Evolutionary conservation across 164 flowering plant species (phyloP), one percentile per base, ranked within the genome.

Genomic region (Protea cynaroides): DNA sequence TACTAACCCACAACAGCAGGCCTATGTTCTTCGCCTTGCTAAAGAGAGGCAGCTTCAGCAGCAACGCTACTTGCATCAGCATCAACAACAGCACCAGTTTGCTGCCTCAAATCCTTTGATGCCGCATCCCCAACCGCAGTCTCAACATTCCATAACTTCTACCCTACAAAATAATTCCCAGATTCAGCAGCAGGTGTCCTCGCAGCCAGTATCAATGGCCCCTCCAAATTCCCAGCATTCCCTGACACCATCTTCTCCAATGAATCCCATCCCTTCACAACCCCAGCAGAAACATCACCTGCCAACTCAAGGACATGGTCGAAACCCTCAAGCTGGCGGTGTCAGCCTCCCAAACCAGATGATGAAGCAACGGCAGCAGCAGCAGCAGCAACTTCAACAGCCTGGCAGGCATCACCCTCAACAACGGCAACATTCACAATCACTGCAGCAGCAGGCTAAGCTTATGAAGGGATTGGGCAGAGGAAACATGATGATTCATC

Each of bases 11-110:
- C 89, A 79, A 58, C 87, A 83, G 62, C 95, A 86, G 75, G 85
- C 90, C 11, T 84, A 76, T 69, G 79, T 81, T 15, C 60, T 75
- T 36, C 92, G 84, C 40, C 19, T 87, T 58, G 86, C 88, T 61
- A 90, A 86, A 73, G 93, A 89, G 62, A 82, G 90, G 74, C 87
- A 86, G 23, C 64, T 81, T 62, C 92, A 87, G 68, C 92, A 75
- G 13, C 82, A 78, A 52, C 83, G 73, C 56, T 82, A 78, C 49
- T 77, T 40, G 13, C 14, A 8, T 9, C 46, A 40, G 46, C 46
- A 40, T 1, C 46, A 40, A 10, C 46, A 40, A 12, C 46, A 40
- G 46, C 46, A 82, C 11, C 89, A 78, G 64, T 80, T 79, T 70
- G 60, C 80, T 63, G 65, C 83, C 62, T 74, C 90, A 37, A 83